phyloP scores from a whole-genome alignment of 257 asterid species.

The Hygrophila difformis region DNA sequence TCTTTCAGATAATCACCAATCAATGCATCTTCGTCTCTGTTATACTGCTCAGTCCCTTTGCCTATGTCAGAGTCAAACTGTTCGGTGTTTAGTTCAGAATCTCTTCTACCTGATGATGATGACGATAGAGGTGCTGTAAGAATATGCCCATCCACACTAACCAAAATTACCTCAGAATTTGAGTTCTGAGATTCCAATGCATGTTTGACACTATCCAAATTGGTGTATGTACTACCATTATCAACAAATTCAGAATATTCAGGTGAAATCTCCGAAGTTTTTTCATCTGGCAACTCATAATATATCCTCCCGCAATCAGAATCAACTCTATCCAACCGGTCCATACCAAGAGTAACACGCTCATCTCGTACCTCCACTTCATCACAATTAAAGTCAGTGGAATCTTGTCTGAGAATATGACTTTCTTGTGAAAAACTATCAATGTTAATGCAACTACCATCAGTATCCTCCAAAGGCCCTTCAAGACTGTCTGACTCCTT shows the following conservation, averaged over 20 bases:
- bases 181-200: conserved; percentile 50
- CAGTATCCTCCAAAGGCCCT: conserved; percentile 13
- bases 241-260: conserved; percentile 56
- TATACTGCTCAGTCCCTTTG: conserved; percentile 46
- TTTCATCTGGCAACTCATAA: conserved; percentile 75
- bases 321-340: conserved; percentile 59
- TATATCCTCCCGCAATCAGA: conserved; percentile 61
- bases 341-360: conserved; percentile 35
- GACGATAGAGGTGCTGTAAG: conserved; percentile 88
- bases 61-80: conserved; percentile 74
- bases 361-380: conserved; percentile 47
- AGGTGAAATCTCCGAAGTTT: conserved; percentile 55
- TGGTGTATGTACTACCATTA: conserved; percentile 48
- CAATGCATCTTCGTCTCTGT: conserved; percentile 41
- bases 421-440: conserved; percentile 17
- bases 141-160: conserved; percentile 87
- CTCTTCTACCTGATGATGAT: conserved; percentile 45
- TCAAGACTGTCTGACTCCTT: conserved; percentile 22
- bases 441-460: conserved; percentile 12
- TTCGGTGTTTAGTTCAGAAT: conserved; percentile 44
- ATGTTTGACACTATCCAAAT: conserved; percentile 46
- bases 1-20: conserved; percentile 34
- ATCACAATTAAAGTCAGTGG: conserved; percentile 20
- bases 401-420: conserved; percentile 21
- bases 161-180: conserved; percentile 80